Evolutionary conservation across 2,329 filamentous ascomycete species (phyloP).

Genomic region (Aspergillus felis): DNA sequence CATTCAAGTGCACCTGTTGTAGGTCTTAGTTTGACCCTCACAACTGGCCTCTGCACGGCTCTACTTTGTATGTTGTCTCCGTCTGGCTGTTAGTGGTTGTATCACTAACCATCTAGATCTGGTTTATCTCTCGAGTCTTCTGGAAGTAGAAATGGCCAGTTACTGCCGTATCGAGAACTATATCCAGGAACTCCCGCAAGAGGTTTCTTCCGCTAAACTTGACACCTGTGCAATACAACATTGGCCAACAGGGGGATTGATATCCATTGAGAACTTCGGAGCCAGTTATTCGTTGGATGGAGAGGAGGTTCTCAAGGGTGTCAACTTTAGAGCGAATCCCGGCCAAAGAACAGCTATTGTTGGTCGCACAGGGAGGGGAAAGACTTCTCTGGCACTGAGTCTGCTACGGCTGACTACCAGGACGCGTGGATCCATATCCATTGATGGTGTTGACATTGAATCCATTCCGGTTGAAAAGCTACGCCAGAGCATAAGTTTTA

Average conservation of each 20-base stretch:
- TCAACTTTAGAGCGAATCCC: conserved; percentile 60
- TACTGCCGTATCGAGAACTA: conserved; percentile 71
- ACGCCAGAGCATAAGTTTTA: conserved; percentile 67
- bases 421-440: conserved; percentile 58
- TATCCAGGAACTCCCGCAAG: conserved; percentile 60
- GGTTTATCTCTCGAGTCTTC: conserved; percentile 9
- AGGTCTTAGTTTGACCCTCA: conserved; percentile 10
- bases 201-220: conserved; percentile 21
- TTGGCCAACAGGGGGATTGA: conserved; percentile 68
- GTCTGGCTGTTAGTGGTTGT: no score
- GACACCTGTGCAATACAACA: conserved; percentile 52
- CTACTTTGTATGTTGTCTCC: conserved; percentile 4
- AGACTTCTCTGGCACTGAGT: conserved; percentile 67
- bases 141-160: conserved; percentile 71
- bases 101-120: conserved; percentile 3
- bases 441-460: conserved; percentile 70
- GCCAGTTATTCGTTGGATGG: conserved; percentile 66
- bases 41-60: conserved; percentile 8
- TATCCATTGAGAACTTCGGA: conserved; percentile 65
- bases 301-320: conserved; percentile 62
- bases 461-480: conserved; percentile 64
- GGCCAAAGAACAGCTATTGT: conserved; percentile 68
- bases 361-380: conserved; percentile 69
- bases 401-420: conserved; percentile 71
- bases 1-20: conserved; percentile 6